These are phyloP conservation scores for Climacium dendroides DNA, from an alignment of 225 moss, liverwort and hornwort species.

Conservation along the genomic window DNA sequence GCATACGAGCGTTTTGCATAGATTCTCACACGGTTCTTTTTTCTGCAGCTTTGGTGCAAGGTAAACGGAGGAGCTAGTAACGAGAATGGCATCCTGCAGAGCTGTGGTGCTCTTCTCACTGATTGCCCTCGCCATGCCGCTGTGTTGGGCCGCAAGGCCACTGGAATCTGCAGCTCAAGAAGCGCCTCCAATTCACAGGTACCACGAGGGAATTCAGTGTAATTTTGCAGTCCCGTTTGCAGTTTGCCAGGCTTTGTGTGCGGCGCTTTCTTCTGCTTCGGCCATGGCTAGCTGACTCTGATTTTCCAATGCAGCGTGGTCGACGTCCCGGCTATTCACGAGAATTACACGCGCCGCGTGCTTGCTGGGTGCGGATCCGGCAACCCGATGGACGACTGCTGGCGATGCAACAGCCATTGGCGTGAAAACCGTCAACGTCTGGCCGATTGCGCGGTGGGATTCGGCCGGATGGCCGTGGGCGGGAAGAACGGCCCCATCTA, in stretches of 20 bases:
- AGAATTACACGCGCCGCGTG: conserved; percentile 24
- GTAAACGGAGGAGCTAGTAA: background rate
- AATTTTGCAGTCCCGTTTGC: background rate
- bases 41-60: background rate
- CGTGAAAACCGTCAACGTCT: conserved; percentile 5
- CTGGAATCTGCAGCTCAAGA: background rate
- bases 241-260: background rate
- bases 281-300: background rate
- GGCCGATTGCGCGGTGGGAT: conserved; percentile 28
- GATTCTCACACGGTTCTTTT: background rate
- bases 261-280: background rate
- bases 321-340: background rate
- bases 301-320: background rate
- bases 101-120: background rate
- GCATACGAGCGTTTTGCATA: background rate
- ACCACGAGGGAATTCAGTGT: background rate
- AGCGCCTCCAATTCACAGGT: background rate
- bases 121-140: background rate
- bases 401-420: conserved; percentile 31
- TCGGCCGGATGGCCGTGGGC: conserved; percentile 25
- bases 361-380: conserved; percentile 23
- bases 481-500: conserved; percentile 30
- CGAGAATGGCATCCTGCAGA: background rate
- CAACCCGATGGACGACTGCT: conserved; percentile 50
- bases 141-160: conserved; percentile 3